A percentile compares a stretch with the other conserved stretches of the same genome.
These are phyloP conservation scores for Calocybe gambosa DNA, from an alignment of 1,284 basidiomycete genomes.

Conservation along the genomic window DNA sequence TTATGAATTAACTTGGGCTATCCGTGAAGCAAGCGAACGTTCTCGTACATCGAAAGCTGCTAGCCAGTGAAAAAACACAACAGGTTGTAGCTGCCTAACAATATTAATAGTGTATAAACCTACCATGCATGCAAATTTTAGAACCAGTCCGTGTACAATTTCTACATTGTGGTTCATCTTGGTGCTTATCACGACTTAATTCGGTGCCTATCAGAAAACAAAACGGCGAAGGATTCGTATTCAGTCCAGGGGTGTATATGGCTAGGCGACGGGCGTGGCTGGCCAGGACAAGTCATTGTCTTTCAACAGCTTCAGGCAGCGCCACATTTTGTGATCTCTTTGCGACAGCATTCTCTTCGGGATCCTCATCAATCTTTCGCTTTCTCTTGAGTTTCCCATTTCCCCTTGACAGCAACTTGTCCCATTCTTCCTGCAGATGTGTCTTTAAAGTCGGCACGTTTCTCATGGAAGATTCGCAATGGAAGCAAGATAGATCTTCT, in stretches of 20 bases:
- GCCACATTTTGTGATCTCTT: constrained; percentile 7
- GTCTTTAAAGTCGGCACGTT: constrained; percentile 76
- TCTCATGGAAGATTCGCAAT: constrained; percentile 53
- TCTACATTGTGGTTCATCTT: background rate
- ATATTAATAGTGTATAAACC: background rate
- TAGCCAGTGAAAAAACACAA: constrained; percentile 19
- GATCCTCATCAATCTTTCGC: constrained; percentile 26
- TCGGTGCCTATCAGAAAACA: too few species aligned
- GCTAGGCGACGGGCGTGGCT: too few species aligned
- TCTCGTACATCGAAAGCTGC: constrained; percentile 34
- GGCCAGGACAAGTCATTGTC: background rate
- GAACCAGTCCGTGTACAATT: background rate
- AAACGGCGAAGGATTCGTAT: too few species aligned
- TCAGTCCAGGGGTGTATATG: too few species aligned
- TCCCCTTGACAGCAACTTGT: constrained; percentile 34
- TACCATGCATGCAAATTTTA: background rate
- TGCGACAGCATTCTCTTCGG: background rate
- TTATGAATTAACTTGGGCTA: constrained; percentile 86
- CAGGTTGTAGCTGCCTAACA: background rate
- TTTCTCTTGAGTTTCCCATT: constrained; percentile 31
- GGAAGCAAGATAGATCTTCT: constrained; percentile 62
- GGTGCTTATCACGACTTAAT: too few species aligned
- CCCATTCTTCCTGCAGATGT: constrained; percentile 65
- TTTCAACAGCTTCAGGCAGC: background rate
- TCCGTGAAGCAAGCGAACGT: constrained; percentile 70